These are phyloP conservation scores for Mortierella sp. DNA, from an alignment of 371 early-diverging fungal species.

Conservation along the genomic window DNA sequence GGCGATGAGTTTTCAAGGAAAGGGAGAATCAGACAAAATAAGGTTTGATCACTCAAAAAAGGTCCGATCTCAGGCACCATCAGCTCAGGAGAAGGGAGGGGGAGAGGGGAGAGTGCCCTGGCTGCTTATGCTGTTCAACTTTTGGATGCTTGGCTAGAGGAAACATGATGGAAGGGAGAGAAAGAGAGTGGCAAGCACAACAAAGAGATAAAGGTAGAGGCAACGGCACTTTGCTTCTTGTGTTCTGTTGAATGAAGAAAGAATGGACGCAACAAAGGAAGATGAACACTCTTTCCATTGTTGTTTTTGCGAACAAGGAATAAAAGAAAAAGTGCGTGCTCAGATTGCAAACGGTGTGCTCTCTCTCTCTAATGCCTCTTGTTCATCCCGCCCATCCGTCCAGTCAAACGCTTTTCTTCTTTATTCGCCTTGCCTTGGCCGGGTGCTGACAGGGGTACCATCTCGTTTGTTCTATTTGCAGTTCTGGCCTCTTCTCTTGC, in stretches of 20 bases:
- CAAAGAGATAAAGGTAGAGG: neutral
- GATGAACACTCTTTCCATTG: neutral
- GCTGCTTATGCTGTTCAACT: neutral
- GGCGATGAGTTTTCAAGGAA: neutral
- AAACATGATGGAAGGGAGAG: neutral
- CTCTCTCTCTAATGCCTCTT: neutral
- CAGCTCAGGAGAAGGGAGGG: neutral
- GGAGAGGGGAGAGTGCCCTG: neutral
- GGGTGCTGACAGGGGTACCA: too few species aligned
- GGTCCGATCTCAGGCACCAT: slow-evolving; percentile 10
- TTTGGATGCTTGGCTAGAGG: neutral
- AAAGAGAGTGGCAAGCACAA: neutral
- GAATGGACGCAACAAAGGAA: neutral
- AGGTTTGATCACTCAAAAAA: neutral
- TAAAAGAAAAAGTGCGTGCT: neutral
- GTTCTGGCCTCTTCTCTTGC: neutral
- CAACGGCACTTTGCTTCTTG: neutral
- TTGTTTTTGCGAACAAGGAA: too few species aligned
- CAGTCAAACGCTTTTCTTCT: slow-evolving; percentile 1
- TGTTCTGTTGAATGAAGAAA: neutral
- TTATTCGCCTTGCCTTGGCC: neutral
- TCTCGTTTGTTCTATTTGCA: slow-evolving; percentile 1
- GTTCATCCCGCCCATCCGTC: neutral
- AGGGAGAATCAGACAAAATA: neutral
- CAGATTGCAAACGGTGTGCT: neutral